These are phyloP conservation scores for Cytidiella melzeri DNA, from an alignment of 768 basidiomycete species.

Conservation along the genomic window DNA sequence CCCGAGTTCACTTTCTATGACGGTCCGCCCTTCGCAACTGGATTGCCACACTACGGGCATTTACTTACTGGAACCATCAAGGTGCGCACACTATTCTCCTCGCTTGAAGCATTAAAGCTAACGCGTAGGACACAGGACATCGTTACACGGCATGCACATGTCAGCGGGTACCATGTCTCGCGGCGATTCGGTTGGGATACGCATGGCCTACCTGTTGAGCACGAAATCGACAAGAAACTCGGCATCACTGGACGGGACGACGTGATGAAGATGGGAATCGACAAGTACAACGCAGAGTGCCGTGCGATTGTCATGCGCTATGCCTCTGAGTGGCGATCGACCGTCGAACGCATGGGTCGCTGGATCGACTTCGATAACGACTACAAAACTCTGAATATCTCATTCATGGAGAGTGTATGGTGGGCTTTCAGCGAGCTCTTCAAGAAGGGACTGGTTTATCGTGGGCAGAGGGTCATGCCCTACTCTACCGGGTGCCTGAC, in stretches of 20 bases:
- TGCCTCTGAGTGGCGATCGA: slow-evolving; percentile 86
- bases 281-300: slow-evolving; percentile 96
- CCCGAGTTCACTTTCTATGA: slow-evolving; percentile 96
- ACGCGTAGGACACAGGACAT: slow-evolving; percentile 64
- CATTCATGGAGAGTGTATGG: slow-evolving; percentile 99
- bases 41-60: slow-evolving; percentile 94
- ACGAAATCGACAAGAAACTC: slow-evolving; percentile 97
- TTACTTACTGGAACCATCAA: slow-evolving; percentile 90
- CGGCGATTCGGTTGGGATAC: slow-evolving; percentile 99
- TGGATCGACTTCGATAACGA: slow-evolving; percentile 99
- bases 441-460: slow-evolving; percentile 88
- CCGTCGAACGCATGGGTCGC: slow-evolving; percentile 96
- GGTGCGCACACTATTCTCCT: slow-evolving; percentile 37
- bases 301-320: slow-evolving; percentile 97
- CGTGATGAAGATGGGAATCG: slow-evolving; percentile 93
- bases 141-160: slow-evolving; percentile 92
- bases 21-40: slow-evolving; percentile 96
- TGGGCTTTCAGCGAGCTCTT: slow-evolving; percentile 97
- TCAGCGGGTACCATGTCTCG: slow-evolving; percentile 87
- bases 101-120: slow-evolving; percentile 7
- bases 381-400: slow-evolving; percentile 91
- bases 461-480: slow-evolving; percentile 93
- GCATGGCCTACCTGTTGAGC: slow-evolving; percentile 96
- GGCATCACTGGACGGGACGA: slow-evolving; percentile 90
- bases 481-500: slow-evolving; percentile 97